These are phyloP conservation scores for Graphilbum sp. DNA, from an alignment of 2,329 filamentous ascomycete genomes.

Conservation along the genomic window DNA sequence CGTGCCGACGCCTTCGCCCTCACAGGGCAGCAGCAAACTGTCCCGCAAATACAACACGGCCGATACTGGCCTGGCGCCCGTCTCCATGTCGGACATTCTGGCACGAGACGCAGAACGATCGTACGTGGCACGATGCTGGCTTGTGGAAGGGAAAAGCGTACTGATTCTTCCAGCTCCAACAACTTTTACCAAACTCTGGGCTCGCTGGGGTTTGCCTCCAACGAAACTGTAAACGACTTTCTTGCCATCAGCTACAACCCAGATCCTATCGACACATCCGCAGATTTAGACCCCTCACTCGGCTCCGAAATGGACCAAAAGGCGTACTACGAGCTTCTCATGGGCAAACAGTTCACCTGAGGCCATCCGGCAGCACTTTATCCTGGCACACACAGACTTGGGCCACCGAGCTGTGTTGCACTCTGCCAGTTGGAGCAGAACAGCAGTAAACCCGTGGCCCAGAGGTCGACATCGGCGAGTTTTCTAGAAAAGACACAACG, in stretches of 20 bases:
- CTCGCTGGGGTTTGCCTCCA: slow-evolving; percentile 20
- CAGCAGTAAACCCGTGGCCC: too few species aligned
- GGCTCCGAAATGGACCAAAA: slow-evolving; percentile 19
- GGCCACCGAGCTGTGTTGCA: too few species aligned
- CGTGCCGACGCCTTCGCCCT: slow-evolving; percentile 8
- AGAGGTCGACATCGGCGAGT: too few species aligned
- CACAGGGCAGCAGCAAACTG: slow-evolving; percentile 6
- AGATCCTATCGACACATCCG: slow-evolving; percentile 13
- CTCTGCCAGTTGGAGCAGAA: too few species aligned
- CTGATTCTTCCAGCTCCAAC: too few species aligned
- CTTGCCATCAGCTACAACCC: slow-evolving; percentile 20
- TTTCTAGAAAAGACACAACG: too few species aligned
- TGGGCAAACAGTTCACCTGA: slow-evolving; percentile 14
- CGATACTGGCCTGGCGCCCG: background rate
- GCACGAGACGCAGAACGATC: slow-evolving; percentile 19
- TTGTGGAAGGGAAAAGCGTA: too few species aligned
- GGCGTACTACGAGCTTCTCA: slow-evolving; percentile 21
- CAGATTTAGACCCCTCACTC: slow-evolving; percentile 14
- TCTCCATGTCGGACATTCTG: slow-evolving; percentile 18
- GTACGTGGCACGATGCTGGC: too few species aligned
- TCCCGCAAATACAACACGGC: background rate
- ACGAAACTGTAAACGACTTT: slow-evolving; percentile 21
- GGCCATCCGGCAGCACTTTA: background rate
- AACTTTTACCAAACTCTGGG: slow-evolving; percentile 19
- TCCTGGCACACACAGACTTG: too few species aligned